Base-by-base conservation (phyloP, 2,329 filamentous ascomycete species). In the Cercospora berteroae region DNA sequence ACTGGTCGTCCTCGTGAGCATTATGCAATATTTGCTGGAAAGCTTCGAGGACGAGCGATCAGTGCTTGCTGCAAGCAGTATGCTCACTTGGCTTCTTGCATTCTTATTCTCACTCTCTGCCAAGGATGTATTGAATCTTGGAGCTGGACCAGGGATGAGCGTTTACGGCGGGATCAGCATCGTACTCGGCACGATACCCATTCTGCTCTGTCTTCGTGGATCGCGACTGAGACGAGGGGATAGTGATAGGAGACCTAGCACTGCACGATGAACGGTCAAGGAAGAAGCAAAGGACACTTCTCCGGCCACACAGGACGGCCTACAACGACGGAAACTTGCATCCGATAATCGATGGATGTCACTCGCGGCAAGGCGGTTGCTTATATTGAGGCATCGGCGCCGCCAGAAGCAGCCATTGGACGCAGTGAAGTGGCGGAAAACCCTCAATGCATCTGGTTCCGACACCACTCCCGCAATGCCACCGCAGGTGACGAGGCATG, bases 61-160 rank as follows among this genome's bases (percentile, higher is more conserved):
- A 68, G 85, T 85, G 0, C 77, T 84, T 42, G 85, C 83, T 8
- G 87, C 87, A 1, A 88, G 87, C 67, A 82, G 83, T 2, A 77
- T 89, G 18, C 78, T 85, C 2, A 78, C 87, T 29, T 89, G 88
- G 69, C 75, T 77, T 0, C 80, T 88, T 8, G 85, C 84, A 0
- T 85, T 83, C 1, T 83, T 80, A 0, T 89, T 90, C 64, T 87
- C 87, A 0, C 74, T 89, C 0, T 89, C 89, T 69, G 84, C 86
- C 0, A 76, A 88, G 1, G 85, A 66, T 12, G 68, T 81, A 74
- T 80, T 80, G 56, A 63, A 72, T 1, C 69, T 82, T 5, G 80
- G 78, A 0, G 74, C 80, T 12, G 76, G 77, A 18, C 79, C 78
- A 74, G 81, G 79, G 0, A 77, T 74, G 2, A 78, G 75, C 33